Evolutionary conservation across 495 filamentous ascomycete genomes (phyloP).

Genomic region (Penicillium coffeae): DNA sequence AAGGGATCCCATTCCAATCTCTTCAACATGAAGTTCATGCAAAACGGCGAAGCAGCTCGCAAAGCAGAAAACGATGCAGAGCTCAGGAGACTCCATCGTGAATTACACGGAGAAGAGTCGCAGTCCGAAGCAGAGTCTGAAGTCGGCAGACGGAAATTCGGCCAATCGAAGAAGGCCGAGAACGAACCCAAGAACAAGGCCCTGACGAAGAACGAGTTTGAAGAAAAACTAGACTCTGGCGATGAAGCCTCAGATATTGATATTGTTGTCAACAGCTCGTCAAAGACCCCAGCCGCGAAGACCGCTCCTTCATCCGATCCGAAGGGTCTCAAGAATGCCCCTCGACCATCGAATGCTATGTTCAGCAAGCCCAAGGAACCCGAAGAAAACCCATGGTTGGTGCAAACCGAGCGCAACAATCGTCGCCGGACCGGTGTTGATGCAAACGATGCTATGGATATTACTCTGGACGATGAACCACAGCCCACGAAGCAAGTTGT

Average conservation of each 20-base stretch:
- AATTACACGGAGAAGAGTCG: slow-evolving; percentile 58
- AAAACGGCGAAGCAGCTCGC: slow-evolving; percentile 71
- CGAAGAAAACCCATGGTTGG: slow-evolving; percentile 50
- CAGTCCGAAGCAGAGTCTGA: slow-evolving; percentile 54
- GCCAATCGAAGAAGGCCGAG: slow-evolving; percentile 37
- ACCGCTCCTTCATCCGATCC: slow-evolving; percentile 2
- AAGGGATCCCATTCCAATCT: slow-evolving; percentile 51
- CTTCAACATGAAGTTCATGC: slow-evolving; percentile 86
- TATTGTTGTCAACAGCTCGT: slow-evolving; percentile 18
- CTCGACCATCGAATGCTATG: slow-evolving; percentile 15
- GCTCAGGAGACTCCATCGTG: slow-evolving; percentile 67
- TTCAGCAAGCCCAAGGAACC: slow-evolving; percentile 6
- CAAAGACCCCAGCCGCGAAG: slow-evolving; percentile 16
- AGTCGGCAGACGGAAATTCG: slow-evolving; percentile 64
- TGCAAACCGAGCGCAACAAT: slow-evolving; percentile 38
- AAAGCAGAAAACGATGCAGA: slow-evolving; percentile 78
- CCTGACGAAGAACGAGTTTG: slow-evolving; percentile 52
- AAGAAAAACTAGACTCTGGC: slow-evolving; percentile 55
- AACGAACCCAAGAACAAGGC: slow-evolving; percentile 16
- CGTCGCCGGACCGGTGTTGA: slow-evolving; percentile 30
- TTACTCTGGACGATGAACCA: slow-evolving; percentile 30
- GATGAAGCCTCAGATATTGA: slow-evolving; percentile 40
- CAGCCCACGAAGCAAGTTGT: slow-evolving; percentile 9
- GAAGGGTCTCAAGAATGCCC: slow-evolving; percentile 12
- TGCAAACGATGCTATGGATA: slow-evolving; percentile 37